These are phyloP conservation scores for Podila epicladia DNA, from an alignment of 192 early-diverging fungal genomes.

Conservation along the genomic window DNA sequence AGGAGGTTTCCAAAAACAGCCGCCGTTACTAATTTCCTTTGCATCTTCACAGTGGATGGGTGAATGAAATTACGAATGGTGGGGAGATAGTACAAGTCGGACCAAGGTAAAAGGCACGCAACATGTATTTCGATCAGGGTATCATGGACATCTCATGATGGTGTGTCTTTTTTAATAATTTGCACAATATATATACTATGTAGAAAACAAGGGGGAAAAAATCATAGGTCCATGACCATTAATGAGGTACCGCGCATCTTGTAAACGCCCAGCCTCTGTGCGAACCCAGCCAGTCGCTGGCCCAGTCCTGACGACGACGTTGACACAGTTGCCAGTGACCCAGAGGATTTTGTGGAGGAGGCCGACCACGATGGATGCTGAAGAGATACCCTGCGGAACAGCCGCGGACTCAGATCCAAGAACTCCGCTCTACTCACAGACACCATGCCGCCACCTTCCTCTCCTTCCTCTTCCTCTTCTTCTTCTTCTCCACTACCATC, in stretches of 20 bases:
- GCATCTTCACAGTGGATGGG: too few relatives aligned
- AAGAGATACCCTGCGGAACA: neutral
- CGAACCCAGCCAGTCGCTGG: constrained; percentile 28
- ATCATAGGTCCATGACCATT: constrained; percentile 13
- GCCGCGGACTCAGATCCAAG: neutral
- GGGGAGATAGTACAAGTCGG: too few relatives aligned
- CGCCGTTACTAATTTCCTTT: too few relatives aligned
- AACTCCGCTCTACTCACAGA: neutral
- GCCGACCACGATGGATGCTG: neutral
- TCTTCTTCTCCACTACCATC: neutral
- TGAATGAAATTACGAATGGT: too few relatives aligned
- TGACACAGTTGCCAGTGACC: neutral
- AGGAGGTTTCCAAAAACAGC: too few relatives aligned
- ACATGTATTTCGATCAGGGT: too few relatives aligned
- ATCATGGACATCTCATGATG: too few relatives aligned
- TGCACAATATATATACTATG: neutral
- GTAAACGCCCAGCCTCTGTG: constrained; percentile 20
- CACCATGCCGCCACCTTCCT: neutral
- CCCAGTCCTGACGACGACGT: constrained; percentile 16
- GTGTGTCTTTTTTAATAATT: neutral
- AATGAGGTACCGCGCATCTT: constrained; percentile 24
- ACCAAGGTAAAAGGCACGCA: too few relatives aligned
- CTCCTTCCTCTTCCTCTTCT: neutral
- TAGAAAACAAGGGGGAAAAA: neutral
- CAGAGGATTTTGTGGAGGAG: neutral